Conservation (phyloP, 768 basidiomycete genomes). For the Russula sp. region DNA sequence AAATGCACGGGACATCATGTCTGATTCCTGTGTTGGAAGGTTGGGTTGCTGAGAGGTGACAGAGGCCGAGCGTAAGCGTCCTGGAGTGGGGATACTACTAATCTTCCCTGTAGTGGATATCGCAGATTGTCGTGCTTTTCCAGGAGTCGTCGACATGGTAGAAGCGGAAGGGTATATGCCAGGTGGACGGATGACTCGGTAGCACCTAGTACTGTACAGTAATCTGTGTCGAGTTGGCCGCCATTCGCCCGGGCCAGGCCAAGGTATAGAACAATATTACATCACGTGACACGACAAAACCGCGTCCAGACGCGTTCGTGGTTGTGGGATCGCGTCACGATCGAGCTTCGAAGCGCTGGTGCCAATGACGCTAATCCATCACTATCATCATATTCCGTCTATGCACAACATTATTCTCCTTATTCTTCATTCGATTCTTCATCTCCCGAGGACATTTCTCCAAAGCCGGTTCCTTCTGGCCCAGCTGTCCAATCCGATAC, state of each 20-base stretch:
- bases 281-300: slow-evolving; percentile 19
- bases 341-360: not conserved
- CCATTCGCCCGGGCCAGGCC: not conserved
- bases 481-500: slow-evolving; percentile 46
- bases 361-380: too few relatives aligned
- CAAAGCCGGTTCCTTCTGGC: slow-evolving; percentile 26
- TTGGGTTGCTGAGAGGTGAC: slow-evolving; percentile 32
- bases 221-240: not conserved
- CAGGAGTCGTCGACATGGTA: slow-evolving; percentile 40
- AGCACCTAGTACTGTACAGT: not conserved
- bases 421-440: slow-evolving; percentile 23
- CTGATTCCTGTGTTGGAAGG: slow-evolving; percentile 35
- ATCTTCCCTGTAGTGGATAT: slow-evolving; percentile 43
- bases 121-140: slow-evolving; percentile 35
- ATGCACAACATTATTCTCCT: not conserved
- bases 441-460: slow-evolving; percentile 21
- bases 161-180: not conserved
- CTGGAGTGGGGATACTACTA: slow-evolving; percentile 60
- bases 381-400: too few relatives aligned
- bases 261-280: not conserved
- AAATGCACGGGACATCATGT: slow-evolving; percentile 65
- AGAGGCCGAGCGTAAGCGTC: slow-evolving; percentile 62
- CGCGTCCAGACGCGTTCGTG: not conserved
- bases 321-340: not conserved
- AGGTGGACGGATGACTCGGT: not conserved